A percentile compares a stretch with the other conserved stretches of the same genome.
phyloP scores from a whole-genome alignment of 305 asterid genomes.

The Solanum hybrid region DNA sequence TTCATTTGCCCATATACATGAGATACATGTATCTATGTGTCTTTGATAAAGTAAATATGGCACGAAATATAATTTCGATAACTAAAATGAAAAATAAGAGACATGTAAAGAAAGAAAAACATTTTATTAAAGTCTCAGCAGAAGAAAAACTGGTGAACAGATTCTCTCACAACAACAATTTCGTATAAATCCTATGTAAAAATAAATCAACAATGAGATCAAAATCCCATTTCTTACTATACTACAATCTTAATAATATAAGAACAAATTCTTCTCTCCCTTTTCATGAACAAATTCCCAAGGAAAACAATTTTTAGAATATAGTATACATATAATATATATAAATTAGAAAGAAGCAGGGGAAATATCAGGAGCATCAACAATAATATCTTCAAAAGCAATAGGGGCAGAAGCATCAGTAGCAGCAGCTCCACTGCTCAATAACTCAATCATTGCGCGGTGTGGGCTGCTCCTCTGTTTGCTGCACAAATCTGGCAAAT shows the following conservation, averaged over 20 bases:
- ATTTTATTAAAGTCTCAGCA: background rate
- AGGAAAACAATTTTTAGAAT: background rate
- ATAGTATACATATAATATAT: background rate
- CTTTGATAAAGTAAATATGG: too few species aligned
- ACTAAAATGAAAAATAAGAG: background rate
- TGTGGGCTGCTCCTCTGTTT: conserved; percentile 13
- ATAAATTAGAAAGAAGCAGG: conserved; percentile 8
- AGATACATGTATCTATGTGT: too few species aligned
- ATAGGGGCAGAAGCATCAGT: background rate
- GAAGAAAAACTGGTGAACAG: background rate
- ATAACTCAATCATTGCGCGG: conserved; percentile 15
- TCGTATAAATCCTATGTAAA: background rate
- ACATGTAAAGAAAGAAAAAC: background rate
- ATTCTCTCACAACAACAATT: background rate
- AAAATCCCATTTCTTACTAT: background rate
- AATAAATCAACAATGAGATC: background rate
- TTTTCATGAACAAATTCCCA: background rate
- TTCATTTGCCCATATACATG: background rate
- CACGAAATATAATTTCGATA: too few species aligned
- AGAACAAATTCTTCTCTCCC: background rate
- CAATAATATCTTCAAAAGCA: background rate
- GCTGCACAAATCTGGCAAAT: conserved; percentile 17
- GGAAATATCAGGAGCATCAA: background rate
- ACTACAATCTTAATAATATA: background rate
- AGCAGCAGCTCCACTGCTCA: conserved; percentile 15